Base-by-base conservation (phyloP, 257 asterid species). In the Nicotiana undulata region DNA sequence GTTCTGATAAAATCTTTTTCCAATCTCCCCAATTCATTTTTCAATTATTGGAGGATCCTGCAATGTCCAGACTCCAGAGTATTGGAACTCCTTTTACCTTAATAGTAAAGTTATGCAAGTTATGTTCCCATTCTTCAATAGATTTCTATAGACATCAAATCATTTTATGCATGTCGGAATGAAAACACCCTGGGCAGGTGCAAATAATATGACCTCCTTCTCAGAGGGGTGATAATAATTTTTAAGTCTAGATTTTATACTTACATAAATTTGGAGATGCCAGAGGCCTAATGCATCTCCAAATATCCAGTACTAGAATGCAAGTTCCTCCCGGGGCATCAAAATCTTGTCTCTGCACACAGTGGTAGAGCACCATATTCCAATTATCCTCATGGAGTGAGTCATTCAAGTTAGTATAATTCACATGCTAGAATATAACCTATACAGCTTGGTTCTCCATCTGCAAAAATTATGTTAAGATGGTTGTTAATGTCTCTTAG, bases 331-430 rank as follows among this genome's bases (percentile, higher is more conserved):
- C 58, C 37, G 51, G 53, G 86, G 80, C 52, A 63, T 32, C 88
- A 88, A 63, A 88, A 84, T 29, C 61, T 76, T 52, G 32, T 80
- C 67, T 63, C 87, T 84, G 79, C 85, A 32, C 84, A 46, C 20
- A 70, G 79, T 84, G 81, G 86, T 75, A 77, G 85, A 56, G 61
- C 60, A 74, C 15, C 22, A 37, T 34, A 7, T 34, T 34, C 40
- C 40, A 59, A 81, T 81, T 59, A 86, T 52, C 90, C 88, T 44
- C 80, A 76, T 7, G 86, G 87, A 85, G 81, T 85, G 32, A 29
- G 4, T 29, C 32, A 29, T 3, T 84, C 90, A 81, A 95, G 97
- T 94, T 49, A 9, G 16, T 49, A 49, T 11, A 16, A 2, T 49
- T 49, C 16, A 49, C 15, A 49, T 49, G 15, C 53, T 49, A 49